A percentile compares a stretch with the other conserved stretches of the same genome.
Conservation (phyloP, 208 protist genomes). For the Phytomonas sp. region DNA sequence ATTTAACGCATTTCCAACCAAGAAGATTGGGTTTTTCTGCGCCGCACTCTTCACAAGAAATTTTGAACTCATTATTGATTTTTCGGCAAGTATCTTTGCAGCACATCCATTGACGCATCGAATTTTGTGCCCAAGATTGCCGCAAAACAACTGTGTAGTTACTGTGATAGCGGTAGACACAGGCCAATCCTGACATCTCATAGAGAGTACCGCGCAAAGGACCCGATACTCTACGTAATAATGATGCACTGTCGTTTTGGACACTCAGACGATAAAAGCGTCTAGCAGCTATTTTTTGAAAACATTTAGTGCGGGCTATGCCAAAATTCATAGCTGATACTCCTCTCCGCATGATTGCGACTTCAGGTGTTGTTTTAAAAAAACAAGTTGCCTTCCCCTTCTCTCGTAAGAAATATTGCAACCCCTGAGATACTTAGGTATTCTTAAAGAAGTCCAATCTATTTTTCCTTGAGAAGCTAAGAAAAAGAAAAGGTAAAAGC, state of each 20-base stretch:
- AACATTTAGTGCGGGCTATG: too few relatives aligned
- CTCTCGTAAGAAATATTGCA: neutral
- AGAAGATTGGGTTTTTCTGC: conserved; percentile 48
- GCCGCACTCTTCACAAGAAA: conserved; percentile 45
- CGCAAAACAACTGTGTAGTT: conserved; percentile 12
- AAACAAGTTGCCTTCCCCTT: neutral
- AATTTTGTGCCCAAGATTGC: conserved; percentile 53
- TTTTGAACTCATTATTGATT: conserved; percentile 27
- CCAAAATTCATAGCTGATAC: neutral
- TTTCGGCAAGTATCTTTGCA: conserved; percentile 46
- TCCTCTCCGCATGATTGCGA: neutral
- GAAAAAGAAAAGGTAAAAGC: neutral
- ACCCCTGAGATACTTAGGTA: neutral
- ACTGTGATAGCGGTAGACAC: conserved; percentile 7
- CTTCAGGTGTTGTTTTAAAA: neutral
- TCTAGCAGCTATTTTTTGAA: neutral
- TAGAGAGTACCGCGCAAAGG: neutral
- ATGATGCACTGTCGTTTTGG: neutral
- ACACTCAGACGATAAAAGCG: neutral
- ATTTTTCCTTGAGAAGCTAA: neutral
- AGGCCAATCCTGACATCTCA: neutral
- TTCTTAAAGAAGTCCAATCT: neutral
- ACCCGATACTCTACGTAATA: neutral
- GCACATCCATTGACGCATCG: conserved; percentile 76
- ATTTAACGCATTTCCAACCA: conserved; percentile 74